Evolutionary conservation across 345 rosid species (phyloP), one percentile per base, ranked within the genome.

Genomic region (Microthlaspi erraticum): DNA sequence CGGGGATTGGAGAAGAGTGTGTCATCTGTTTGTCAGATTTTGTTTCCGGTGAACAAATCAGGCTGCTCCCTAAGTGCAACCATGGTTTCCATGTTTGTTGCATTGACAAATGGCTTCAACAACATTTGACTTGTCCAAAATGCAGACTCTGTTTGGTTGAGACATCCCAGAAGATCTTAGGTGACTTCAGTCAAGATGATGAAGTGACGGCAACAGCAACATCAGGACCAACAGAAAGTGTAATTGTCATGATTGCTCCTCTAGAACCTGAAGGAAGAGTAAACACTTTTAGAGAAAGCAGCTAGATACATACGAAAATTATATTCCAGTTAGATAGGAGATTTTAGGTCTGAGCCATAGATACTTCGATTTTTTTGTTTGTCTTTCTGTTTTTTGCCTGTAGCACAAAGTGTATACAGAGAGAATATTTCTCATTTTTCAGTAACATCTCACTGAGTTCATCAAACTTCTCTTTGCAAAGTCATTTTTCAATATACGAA

Each of bases 11-110:
- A 48, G 78, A 79, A 5, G 86, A 84, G 71, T 87, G 91, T 17
- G 82, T 60, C 29, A 87, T 87, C 19, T 87, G 91, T 73, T 66
- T 84, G 41, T 80, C 87, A 0, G 87, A 81, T 16, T 85, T 80
- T 64, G 58, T 64, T 26, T 10, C 68, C 0, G 82, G 83, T 29
- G 92, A 87, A 13, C 57, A 66, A 12, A 57, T 84, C 4, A 79
- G 87, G 53, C 65, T 86, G 26, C 82, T 88, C 32, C 95, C 91
- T 1, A 83, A 82, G 48, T 88, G 91, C 73, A 81, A 82, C 82
- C 93, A 88, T 26, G 88, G 91, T 1, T 88, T 86, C 68, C 94
- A 88, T 46, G 85, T 84, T 19, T 58, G 60, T 8, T 88, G 94
- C 55, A 83, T 86, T 17, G 91, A 86, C 63, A 79, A 76, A 68